Evolutionary conservation across 768 basidiomycete genomes (phyloP).

Genomic region (Trametes cinnabarina): DNA sequence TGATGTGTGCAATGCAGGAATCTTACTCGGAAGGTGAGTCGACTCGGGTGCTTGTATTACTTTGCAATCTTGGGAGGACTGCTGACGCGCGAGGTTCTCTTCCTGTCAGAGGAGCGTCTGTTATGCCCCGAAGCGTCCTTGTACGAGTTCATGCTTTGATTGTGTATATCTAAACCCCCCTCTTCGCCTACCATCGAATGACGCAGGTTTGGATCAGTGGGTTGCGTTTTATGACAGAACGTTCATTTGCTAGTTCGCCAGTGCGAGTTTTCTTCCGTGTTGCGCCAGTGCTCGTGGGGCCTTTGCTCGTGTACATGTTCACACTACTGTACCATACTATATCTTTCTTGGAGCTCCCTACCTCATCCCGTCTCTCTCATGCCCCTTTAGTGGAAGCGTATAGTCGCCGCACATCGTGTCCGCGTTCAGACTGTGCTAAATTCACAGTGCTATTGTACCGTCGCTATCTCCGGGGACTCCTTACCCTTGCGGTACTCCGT

Average conservation of each 20-base stretch:
- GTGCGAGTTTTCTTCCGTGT: background rate
- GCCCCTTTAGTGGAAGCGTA: constrained; percentile 3
- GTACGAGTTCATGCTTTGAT: background rate
- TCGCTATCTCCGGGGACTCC: background rate
- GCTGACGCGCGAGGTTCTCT: background rate
- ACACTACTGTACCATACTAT: background rate
- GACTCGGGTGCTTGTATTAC: background rate
- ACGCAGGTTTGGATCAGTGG: background rate
- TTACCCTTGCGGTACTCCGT: too few relatives aligned
- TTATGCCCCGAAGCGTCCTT: background rate
- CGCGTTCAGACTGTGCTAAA: background rate
- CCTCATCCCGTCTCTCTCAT: background rate
- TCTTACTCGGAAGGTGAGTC: background rate
- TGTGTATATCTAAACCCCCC: background rate
- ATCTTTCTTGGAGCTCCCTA: background rate
- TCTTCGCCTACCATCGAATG: background rate
- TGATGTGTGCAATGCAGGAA: background rate
- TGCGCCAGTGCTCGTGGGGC: background rate
- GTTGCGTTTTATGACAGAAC: constrained; percentile 3
- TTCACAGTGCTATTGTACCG: constrained; percentile 4
- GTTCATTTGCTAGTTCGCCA: background rate
- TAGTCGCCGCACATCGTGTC: background rate
- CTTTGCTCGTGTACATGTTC: background rate
- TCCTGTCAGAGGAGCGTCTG: background rate
- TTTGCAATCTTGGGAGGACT: too few relatives aligned